Evolutionary conservation across 2,329 filamentous ascomycete species (phyloP).

Genomic region (Nigrograna mackinnonii): DNA sequence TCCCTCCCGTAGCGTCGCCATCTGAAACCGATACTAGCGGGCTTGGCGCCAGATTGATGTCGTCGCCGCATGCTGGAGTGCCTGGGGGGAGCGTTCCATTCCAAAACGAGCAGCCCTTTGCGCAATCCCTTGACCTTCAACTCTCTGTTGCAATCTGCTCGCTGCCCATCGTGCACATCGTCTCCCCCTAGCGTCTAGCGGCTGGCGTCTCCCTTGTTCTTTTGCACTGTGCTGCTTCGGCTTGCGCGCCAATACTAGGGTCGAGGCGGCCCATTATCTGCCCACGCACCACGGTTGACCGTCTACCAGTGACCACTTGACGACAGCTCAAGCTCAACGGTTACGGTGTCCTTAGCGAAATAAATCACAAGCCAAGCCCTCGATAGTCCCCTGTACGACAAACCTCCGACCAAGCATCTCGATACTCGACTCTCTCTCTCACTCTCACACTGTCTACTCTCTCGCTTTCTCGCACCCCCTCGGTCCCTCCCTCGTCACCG

Average conservation of each 20-base stretch:
- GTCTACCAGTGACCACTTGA: too few relatives aligned
- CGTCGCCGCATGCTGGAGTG: too few relatives aligned
- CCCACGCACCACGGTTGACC: too few relatives aligned
- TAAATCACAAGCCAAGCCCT: constrained; percentile 32
- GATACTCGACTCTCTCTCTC: constrained; percentile 8
- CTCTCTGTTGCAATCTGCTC: neutral
- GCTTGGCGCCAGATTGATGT: too few relatives aligned
- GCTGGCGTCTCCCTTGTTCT: constrained; percentile 21
- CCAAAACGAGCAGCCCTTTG: constrained; percentile 11
- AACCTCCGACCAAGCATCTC: constrained; percentile 12
- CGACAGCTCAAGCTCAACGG: constrained; percentile 24
- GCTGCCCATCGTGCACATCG: neutral
- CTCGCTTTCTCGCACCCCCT: too few relatives aligned
- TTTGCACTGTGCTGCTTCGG: too few relatives aligned
- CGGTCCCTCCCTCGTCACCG: constrained; percentile 7
- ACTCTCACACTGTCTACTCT: too few relatives aligned
- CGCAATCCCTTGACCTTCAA: neutral
- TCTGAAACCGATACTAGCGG: too few relatives aligned
- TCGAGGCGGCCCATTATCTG: too few relatives aligned
- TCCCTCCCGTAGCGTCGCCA: too few relatives aligned
- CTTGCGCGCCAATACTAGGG: too few relatives aligned
- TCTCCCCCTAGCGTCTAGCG: neutral
- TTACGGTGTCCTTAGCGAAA: constrained; percentile 40
- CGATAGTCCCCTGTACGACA: constrained; percentile 17
- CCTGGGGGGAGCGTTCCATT: too few relatives aligned